These are phyloP conservation scores for Linum lewisii DNA, from an alignment of 345 rosid genomes.

Conservation along the genomic window DNA sequence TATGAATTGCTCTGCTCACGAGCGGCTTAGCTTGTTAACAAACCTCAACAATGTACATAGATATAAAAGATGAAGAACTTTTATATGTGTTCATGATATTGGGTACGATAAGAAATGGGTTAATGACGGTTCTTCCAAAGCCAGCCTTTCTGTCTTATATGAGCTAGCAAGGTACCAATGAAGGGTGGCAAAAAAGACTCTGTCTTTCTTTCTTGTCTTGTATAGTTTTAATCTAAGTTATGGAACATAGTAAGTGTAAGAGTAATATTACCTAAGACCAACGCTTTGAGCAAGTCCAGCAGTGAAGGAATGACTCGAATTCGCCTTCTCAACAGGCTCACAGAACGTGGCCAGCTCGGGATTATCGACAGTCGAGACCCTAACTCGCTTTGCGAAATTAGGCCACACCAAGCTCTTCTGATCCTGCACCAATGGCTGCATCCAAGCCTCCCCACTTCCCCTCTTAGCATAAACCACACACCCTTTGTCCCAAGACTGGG, in stretches of 20 bases:
- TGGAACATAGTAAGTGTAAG: not conserved
- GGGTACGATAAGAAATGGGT: too few species aligned
- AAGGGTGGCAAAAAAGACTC: too few species aligned
- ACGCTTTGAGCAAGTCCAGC: conserved; percentile 52
- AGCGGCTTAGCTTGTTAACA: too few species aligned
- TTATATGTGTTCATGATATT: too few species aligned
- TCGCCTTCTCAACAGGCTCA: conserved; percentile 48
- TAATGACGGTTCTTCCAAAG: too few species aligned
- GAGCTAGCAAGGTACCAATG: too few species aligned
- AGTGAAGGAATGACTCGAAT: conserved; percentile 50
- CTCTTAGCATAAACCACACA: conserved; percentile 38
- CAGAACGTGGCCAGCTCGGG: conserved; percentile 49
- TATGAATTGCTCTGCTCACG: too few species aligned
- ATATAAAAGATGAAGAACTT: too few species aligned
- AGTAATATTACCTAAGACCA: conserved; percentile 32
- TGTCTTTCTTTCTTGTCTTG: too few species aligned
- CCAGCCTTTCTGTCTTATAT: too few species aligned
- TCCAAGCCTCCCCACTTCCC: conserved; percentile 42
- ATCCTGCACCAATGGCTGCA: conserved; percentile 34
- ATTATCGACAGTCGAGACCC: conserved; percentile 34
- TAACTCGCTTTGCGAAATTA: conserved; percentile 32
- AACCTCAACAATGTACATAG: too few species aligned
- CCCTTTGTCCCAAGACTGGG: conserved; percentile 42
- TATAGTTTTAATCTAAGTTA: not conserved
- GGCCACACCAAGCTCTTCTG: conserved; percentile 32